Base-by-base conservation (phyloP, 164 flowering plant species). In the Dillenia suffruticosa region DNA sequence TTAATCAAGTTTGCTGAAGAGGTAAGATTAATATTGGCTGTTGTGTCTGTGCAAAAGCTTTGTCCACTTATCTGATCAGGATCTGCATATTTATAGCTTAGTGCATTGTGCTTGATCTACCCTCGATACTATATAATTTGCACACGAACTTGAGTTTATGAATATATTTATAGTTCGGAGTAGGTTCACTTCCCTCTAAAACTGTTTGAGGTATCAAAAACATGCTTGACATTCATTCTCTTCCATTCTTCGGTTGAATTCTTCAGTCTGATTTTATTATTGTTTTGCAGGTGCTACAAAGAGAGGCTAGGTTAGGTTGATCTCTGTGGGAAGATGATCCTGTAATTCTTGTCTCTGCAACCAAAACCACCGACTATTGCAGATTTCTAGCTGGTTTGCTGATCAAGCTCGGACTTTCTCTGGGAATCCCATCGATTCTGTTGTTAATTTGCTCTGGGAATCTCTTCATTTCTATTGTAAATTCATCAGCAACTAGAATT, bases 1-100 rank as follows among this genome's bases (percentile, higher is more conserved):
- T 81, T 95, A 74, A 95, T 95, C 64, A 95, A 95, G 74, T 95
- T 95, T 76, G 87, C 99, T 54, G 97, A 95, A 75, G 99, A 95
- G 99, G 99, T 89, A 69, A 50, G 16, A 63, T 6, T 46, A 16
- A 32, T 51, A 16, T 49, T 44, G 2, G 40, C 5, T 32, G 40
- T 22, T 55, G 12, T 8, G 9, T 24, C 24, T 63, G 11, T 12
- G 13, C 12, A 16, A 32, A 7, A 15, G 9, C 22, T 51, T 62
- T 12, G 9, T 40, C 13, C 32, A 2, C 26, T 47, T 16, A 45
- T 44, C 11, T 44, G 2, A 45, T 13, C 40, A 32, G 40, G 40
- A 32, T 32, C 40, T 32, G 7, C 40, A 32, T 32, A 32, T 32
- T 32, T 26, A 26, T 26, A 26, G 40, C 3, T 26, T 26, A 26